These are phyloP conservation scores for Plasmodium vivax DNA, from an alignment of 169 alveolate genomes.

Conservation along the genomic window DNA sequence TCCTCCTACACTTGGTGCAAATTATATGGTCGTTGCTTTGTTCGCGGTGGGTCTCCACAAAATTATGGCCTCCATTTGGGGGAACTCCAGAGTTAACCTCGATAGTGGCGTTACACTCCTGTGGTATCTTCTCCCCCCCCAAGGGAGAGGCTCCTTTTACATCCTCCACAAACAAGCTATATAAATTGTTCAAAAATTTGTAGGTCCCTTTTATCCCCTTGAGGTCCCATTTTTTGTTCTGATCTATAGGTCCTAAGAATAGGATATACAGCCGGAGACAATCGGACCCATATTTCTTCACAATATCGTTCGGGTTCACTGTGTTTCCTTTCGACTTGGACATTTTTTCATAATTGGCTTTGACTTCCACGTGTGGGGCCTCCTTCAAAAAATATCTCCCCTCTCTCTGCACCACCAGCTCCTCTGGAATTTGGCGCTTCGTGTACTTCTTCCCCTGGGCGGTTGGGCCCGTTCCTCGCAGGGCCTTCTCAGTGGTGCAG, in stretches of 20 bases:
- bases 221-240: slow-evolving; percentile 84
- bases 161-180: slow-evolving; percentile 41
- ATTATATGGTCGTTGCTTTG: background rate
- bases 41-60: background rate
- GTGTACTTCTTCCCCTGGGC: slow-evolving; percentile 9
- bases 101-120: background rate
- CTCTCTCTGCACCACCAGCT: slow-evolving; percentile 49
- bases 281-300: slow-evolving; percentile 88
- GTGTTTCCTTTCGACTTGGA: slow-evolving; percentile 90
- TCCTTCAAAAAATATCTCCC: slow-evolving; percentile 57
- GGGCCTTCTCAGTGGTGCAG: background rate
- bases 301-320: slow-evolving; percentile 83
- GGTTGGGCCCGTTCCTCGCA: background rate
- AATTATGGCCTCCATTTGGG: background rate
- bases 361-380: slow-evolving; percentile 60
- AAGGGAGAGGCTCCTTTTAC: background rate
- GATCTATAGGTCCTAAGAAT: slow-evolving; percentile 90
- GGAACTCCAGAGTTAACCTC: background rate
- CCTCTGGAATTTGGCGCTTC: slow-evolving; percentile 75
- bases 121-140: background rate
- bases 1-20: slow-evolving; percentile 17
- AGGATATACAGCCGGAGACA: slow-evolving; percentile 87
- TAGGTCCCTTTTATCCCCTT: slow-evolving; percentile 80
- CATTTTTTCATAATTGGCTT: slow-evolving; percentile 87
- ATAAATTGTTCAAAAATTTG: slow-evolving; percentile 72